Percentiles rank a stretch among this genome's conserved stretches.
Evolutionary conservation across 306 rosid species (phyloP).

Genomic region (Argentina anserina): DNA sequence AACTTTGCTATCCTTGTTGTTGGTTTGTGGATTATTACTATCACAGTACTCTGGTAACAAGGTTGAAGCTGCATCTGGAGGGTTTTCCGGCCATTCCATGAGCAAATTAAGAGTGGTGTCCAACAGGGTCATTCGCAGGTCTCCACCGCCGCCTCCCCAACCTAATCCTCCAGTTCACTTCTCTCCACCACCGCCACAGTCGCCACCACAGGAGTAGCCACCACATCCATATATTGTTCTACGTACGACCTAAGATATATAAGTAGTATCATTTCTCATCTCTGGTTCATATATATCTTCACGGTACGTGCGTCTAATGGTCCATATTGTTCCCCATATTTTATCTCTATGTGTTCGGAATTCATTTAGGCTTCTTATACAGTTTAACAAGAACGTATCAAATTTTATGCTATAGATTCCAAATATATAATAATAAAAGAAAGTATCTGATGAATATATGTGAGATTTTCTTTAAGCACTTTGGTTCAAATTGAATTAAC

Average conservation of each 20-base stretch:
- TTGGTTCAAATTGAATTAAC: too few relatives aligned
- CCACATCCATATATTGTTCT: neutral
- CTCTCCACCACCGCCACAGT: neutral
- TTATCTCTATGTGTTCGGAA: neutral
- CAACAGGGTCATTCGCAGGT: neutral
- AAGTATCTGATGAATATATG: too few relatives aligned
- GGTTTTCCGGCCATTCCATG: neutral
- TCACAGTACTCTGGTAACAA: neutral
- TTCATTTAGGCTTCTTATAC: too few relatives aligned
- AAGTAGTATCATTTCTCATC: neutral
- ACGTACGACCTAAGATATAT: neutral
- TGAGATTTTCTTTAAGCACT: too few relatives aligned
- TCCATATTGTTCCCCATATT: neutral
- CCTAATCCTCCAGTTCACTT: neutral
- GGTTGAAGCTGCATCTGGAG: neutral
- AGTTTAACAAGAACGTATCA: too few relatives aligned
- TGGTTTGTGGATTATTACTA: neutral
- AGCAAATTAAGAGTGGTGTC: neutral
- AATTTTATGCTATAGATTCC: too few relatives aligned
- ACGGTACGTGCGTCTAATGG: too few relatives aligned
- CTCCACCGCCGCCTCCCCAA: constrained; percentile 9
- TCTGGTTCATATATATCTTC: neutral
- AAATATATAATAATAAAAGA: too few relatives aligned
- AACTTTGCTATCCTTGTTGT: neutral
- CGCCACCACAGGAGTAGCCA: neutral